Conservation (phyloP, 495 filamentous ascomycete species). For the Penicillium simplicissimum region DNA sequence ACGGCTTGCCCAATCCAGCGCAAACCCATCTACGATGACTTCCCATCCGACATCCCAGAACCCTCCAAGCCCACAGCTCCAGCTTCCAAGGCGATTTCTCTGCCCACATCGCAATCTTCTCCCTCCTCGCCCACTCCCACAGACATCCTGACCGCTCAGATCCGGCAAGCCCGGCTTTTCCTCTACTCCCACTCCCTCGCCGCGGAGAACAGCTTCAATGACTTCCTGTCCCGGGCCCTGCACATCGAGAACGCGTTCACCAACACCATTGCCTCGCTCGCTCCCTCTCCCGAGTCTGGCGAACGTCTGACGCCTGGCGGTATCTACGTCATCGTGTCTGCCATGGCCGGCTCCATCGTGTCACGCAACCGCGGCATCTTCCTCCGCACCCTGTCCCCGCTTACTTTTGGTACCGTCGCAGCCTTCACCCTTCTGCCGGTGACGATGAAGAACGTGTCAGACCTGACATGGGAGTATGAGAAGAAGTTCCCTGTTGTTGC, state of each 20-base stretch:
- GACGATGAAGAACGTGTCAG: constrained; percentile 81
- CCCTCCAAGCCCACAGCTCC: constrained; percentile 41
- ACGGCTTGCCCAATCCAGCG: constrained; percentile 46
- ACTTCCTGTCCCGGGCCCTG: constrained; percentile 70
- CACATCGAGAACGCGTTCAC: constrained; percentile 77
- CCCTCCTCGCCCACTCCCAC: constrained; percentile 74
- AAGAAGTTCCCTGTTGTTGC: constrained; percentile 76
- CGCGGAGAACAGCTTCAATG: constrained; percentile 77
- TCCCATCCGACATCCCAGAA: constrained; percentile 42
- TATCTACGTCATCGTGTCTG: constrained; percentile 86
- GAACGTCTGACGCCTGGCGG: constrained; percentile 83
- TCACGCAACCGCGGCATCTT: constrained; percentile 81
- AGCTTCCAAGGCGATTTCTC: constrained; percentile 21
- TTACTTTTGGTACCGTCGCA: constrained; percentile 70
- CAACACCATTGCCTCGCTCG: constrained; percentile 79
- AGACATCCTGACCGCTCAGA: constrained; percentile 82
- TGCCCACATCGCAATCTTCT: constrained; percentile 26
- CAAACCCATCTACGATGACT: constrained; percentile 89
- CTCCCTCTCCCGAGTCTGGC: constrained; percentile 75
- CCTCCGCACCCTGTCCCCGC: constrained; percentile 68
- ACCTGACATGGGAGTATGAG: constrained; percentile 87
- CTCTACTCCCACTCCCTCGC: constrained; percentile 69
- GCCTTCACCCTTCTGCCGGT: constrained; percentile 74
- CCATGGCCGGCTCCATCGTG: constrained; percentile 90
- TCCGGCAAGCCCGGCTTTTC: constrained; percentile 77